A percentile compares a stretch with the other conserved stretches of the same genome.
Evolutionary conservation across 148 eudicot genomes (phyloP).

Genomic region (Persicaria maculosa): DNA sequence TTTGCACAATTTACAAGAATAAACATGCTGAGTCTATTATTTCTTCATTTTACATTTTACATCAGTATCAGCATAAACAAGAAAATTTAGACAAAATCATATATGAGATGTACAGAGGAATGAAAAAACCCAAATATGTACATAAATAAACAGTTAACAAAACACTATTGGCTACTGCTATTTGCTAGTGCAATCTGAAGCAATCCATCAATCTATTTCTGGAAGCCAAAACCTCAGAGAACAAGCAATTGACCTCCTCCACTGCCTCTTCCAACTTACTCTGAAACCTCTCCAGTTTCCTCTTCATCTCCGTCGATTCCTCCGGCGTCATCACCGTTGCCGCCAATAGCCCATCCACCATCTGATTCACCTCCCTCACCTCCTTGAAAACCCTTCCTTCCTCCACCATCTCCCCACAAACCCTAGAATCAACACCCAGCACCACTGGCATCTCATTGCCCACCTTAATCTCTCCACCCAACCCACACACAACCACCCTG

Average conservation of each 20-base stretch:
- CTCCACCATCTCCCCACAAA: conserved; percentile 11
- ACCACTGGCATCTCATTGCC: conserved; percentile 16
- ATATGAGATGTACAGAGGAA: too few relatives aligned
- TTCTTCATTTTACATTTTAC: too few relatives aligned
- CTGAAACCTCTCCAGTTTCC: background rate
- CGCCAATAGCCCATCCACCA: conserved; percentile 15
- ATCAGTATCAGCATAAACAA: too few relatives aligned
- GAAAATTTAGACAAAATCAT: too few relatives aligned
- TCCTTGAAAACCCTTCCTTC: conserved; percentile 26
- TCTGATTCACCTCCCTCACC: conserved; percentile 37
- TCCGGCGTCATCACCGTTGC: background rate
- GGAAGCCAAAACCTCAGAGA: background rate
- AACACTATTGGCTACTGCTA: too few relatives aligned
- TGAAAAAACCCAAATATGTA: too few relatives aligned
- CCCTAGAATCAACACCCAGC: conserved; percentile 20
- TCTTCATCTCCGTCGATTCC: background rate
- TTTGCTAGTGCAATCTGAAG: background rate
- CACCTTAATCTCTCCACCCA: conserved; percentile 21
- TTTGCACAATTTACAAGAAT: too few relatives aligned
- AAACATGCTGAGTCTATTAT: too few relatives aligned
- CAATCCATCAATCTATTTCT: background rate
- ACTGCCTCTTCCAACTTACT: background rate
- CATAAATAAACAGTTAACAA: too few relatives aligned
- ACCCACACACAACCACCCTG: conserved; percentile 34
- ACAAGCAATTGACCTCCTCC: background rate